Evolutionary conservation across 2,329 filamentous ascomycete species (phyloP).

Genomic region (Clonostachys solani): DNA sequence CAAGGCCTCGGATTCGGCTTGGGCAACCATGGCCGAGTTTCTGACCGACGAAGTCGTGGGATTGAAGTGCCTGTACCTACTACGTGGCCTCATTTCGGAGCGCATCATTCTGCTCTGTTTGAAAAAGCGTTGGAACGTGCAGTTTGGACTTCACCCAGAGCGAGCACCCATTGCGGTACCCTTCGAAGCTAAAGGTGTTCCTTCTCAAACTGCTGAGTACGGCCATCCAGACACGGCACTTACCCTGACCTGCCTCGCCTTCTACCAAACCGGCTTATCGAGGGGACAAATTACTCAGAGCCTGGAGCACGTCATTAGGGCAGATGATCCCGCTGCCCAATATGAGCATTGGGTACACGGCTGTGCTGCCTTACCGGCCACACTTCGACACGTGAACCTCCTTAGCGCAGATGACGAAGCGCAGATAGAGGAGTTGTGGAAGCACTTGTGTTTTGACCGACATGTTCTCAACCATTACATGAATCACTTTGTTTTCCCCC

Average conservation of each 20-base stretch:
- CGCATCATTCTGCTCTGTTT: conserved; percentile 52
- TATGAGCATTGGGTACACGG: conserved; percentile 52
- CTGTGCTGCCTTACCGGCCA: conserved; percentile 19
- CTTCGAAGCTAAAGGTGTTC: conserved; percentile 55
- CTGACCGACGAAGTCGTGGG: conserved; percentile 9
- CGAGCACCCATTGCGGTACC: conserved; percentile 49
- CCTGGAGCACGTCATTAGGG: conserved; percentile 39
- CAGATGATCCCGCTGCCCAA: conserved; percentile 45
- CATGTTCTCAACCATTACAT: conserved; percentile 64
- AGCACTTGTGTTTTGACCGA: conserved; percentile 32
- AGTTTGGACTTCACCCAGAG: conserved; percentile 53
- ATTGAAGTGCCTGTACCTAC: conserved; percentile 33
- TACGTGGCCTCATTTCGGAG: conserved; percentile 51
- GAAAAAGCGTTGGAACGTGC: conserved; percentile 60
- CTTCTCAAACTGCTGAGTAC: conserved; percentile 52
- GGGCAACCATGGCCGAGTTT: neutral
- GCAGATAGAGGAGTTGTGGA: conserved; percentile 47
- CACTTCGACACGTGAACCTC: conserved; percentile 35
- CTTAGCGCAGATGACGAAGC: conserved; percentile 55
- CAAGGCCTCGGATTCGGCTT: neutral
- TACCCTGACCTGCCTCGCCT: conserved; percentile 47
- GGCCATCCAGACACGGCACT: conserved; percentile 58
- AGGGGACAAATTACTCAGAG: conserved; percentile 41
- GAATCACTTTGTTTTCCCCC: conserved; percentile 51
- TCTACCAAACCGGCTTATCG: conserved; percentile 51